These are phyloP conservation scores for Cyanophora paradoxa DNA, from an alignment of 78 protist genomes.

Conservation along the genomic window DNA sequence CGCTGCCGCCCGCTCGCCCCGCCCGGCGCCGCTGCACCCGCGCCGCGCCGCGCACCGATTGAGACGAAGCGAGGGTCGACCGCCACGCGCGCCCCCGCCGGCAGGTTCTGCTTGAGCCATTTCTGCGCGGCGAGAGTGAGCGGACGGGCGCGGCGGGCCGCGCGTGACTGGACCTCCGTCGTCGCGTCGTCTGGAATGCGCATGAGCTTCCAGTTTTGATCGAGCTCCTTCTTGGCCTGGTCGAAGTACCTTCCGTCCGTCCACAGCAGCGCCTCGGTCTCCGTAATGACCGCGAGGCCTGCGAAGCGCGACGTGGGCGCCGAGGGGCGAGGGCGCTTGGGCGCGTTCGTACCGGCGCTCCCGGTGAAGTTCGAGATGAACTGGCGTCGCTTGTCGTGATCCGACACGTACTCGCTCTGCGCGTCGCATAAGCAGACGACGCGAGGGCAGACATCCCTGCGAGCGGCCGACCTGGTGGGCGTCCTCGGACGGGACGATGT, in stretches of 20 bases:
- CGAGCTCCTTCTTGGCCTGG: constrained; percentile 30
- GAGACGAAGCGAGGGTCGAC: no score
- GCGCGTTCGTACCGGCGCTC: constrained; percentile 71
- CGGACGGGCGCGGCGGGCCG: neutral
- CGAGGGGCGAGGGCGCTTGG: no score
- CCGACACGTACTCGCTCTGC: constrained; percentile 71
- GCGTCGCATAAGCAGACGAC: no score
- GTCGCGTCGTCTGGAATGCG: neutral
- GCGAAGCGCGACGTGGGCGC: no score
- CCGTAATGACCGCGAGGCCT: constrained; percentile 64
- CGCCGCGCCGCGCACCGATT: no score
- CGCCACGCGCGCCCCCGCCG: neutral
- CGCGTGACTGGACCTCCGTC: neutral
- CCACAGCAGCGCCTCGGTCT: constrained; percentile 66
- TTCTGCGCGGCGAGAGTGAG: neutral
- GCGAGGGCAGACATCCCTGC: no score
- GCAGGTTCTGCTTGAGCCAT: neutral
- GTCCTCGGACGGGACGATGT: neutral
- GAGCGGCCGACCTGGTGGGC: neutral
- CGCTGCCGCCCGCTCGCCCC: no score
- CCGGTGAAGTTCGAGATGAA: constrained; percentile 80
- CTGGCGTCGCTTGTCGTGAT: constrained; percentile 50
- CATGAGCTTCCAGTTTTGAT: neutral
- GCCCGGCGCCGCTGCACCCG: no score
- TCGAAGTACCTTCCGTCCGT: constrained; percentile 76